Evolutionary conservation across 2,329 filamentous ascomycete species (phyloP).

Genomic region (Paecilomyces niveus): DNA sequence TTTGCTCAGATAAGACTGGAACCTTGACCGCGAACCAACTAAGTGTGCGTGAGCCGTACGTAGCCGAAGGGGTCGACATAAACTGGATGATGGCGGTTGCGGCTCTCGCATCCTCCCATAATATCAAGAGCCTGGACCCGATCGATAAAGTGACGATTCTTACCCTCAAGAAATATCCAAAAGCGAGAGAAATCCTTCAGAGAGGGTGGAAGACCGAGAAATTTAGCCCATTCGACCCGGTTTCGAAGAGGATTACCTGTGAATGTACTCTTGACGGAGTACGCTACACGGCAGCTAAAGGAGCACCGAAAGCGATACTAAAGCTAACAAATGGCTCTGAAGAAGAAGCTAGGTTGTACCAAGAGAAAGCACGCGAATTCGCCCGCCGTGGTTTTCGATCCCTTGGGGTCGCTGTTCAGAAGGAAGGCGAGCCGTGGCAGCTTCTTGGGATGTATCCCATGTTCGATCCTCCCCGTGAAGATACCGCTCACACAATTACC

Average conservation of each 20-base stretch:
- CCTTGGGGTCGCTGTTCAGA: conserved; percentile 66
- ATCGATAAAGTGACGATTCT: conserved; percentile 70
- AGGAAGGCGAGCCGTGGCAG: conserved; percentile 62
- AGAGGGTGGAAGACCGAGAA: conserved; percentile 66
- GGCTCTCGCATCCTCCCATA: conserved; percentile 65
- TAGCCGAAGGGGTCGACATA: conserved; percentile 64
- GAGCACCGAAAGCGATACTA: conserved; percentile 64
- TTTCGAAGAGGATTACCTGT: conserved; percentile 66
- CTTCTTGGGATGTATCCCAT: conserved; percentile 66
- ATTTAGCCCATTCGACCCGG: conserved; percentile 60
- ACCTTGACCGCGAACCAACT: conserved; percentile 53
- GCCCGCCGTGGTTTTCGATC: conserved; percentile 68
- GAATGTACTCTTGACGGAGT: conserved; percentile 59
- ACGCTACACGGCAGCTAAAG: conserved; percentile 63
- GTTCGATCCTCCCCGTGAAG: conserved; percentile 68
- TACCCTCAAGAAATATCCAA: conserved; percentile 64
- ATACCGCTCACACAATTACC: conserved; percentile 65
- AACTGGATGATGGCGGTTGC: conserved; percentile 75
- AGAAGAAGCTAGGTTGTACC: conserved; percentile 56
- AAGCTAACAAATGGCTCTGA: conserved; percentile 57
- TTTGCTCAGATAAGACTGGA: conserved; percentile 72
- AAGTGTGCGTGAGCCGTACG: conserved; percentile 64
- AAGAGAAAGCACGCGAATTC: conserved; percentile 62
- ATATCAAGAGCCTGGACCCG: conserved; percentile 64
- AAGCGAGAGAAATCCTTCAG: conserved; percentile 62